Evolutionary conservation across 257 asterid genomes (phyloP).

Genomic region (Verbena officinalis): DNA sequence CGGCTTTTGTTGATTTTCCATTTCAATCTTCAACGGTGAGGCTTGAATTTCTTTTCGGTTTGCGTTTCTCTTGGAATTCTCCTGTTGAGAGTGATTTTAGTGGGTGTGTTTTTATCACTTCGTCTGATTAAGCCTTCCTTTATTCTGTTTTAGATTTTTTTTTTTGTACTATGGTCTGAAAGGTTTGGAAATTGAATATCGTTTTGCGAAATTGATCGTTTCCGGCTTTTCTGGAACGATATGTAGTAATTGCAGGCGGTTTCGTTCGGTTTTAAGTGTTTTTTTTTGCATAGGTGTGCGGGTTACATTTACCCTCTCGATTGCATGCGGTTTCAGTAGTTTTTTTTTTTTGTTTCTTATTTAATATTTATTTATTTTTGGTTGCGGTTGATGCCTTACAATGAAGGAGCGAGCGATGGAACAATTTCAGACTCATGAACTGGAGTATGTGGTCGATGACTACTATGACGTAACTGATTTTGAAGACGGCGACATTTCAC

Average conservation of each 20-base stretch:
- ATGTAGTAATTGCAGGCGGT: neutral
- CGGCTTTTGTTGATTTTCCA: neutral
- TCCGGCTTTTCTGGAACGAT: neutral
- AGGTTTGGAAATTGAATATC: neutral
- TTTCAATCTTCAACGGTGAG: slow-evolving; percentile 23
- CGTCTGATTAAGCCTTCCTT: neutral
- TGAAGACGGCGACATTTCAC: slow-evolving; percentile 43
- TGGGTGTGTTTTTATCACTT: neutral
- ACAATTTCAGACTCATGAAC: slow-evolving; percentile 56
- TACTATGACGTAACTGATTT: slow-evolving; percentile 45
- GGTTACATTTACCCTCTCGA: too few relatives aligned
- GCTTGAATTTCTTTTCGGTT: slow-evolving; percentile 9
- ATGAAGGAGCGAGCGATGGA: slow-evolving; percentile 48
- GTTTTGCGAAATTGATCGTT: neutral
- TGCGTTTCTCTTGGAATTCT: neutral
- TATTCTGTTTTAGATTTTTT: neutral
- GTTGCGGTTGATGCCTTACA: slow-evolving; percentile 11
- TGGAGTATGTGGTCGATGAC: slow-evolving; percentile 55
- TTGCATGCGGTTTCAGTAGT: neutral
- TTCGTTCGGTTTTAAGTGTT: neutral
- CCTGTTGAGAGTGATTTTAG: neutral
- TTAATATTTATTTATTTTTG: neutral
- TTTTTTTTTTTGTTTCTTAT: neutral
- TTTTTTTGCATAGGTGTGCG: neutral
- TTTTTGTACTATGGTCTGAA: too few relatives aligned